Base-by-base conservation (phyloP, 2,329 filamentous ascomycete genomes). In the Cladorrhinum sp. region DNA sequence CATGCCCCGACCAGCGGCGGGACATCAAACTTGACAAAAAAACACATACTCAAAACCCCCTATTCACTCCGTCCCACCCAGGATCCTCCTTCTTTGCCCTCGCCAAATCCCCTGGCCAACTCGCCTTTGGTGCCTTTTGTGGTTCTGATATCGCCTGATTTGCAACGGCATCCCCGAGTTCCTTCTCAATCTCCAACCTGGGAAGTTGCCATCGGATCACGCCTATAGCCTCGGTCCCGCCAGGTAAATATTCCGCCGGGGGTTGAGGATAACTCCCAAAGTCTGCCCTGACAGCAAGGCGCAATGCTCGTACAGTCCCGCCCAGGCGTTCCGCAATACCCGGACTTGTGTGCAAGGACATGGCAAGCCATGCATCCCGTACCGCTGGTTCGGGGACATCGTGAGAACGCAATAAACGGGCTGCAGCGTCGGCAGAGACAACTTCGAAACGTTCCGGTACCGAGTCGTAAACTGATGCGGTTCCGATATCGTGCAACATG, bases 291-390 rank as follows among this genome's bases (percentile, higher is more conserved):
- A 76, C 73, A 16, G 64, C 73, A 4, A 72, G 62, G 10, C 74
- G 61, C 14, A 76, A 59, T 10, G 72, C 65, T 7, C 73, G 65
- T 2, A 73, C 67, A 6, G 73, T 65, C 10, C 73, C 68, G 57
- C 72, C 70, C 30, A 76, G 70, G 6, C 73, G 70, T 65, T 76
- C 74, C 1, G 74, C 73, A 30, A 76, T 73, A 0, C 74, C 74
- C 0, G 68, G 66, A 50, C 69, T 74, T 2, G 71, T 71, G 60
- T 76, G 74, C 36, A 76, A 18, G 9, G 73, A 68, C 39, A 76
- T 71, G 23, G 74, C 72, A 14, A 70, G 67, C 74, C 74, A 76
- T 24, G 73, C 70, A 33, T 71, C 68, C 52, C 71, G 72, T 5
- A 67, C 63, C 12, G 69, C 63, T 3, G 57, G 42, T 24, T 71